phyloP scores from a whole-genome alignment of 345 rosid species.

The Garcia nutans region DNA sequence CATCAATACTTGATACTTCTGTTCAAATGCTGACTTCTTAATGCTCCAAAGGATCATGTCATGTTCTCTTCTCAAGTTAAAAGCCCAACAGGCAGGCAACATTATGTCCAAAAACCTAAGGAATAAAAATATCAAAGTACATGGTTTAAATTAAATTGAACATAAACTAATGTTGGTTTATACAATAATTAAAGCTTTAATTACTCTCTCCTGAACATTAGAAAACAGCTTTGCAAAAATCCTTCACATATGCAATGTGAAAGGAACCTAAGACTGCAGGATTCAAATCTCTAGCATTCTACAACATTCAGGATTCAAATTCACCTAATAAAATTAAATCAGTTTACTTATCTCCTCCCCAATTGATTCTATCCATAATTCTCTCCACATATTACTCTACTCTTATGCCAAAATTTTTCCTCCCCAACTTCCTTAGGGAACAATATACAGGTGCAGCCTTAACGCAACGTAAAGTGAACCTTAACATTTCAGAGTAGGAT shows the following conservation, averaged over 20 bases:
- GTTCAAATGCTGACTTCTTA: too few relatives aligned
- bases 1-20: not conserved
- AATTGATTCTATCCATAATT: not conserved
- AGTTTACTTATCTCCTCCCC: not conserved
- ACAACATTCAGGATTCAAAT: not conserved
- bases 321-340: not conserved
- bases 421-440: not conserved
- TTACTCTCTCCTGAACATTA: not conserved
- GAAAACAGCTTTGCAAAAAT: not conserved
- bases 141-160: too few relatives aligned
- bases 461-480: not conserved
- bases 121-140: too few relatives aligned
- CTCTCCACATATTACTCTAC: not conserved
- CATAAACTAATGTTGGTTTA: too few relatives aligned
- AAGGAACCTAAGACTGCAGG: too few relatives aligned
- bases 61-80: not conserved
- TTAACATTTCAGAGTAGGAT: not conserved
- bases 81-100: not conserved
- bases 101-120: too few relatives aligned
- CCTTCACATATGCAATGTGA: not conserved
- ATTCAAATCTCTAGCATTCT: too few relatives aligned
- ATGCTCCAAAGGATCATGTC: not conserved
- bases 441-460: not conserved
- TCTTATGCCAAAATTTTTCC: not conserved
- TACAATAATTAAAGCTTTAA: not conserved